A percentile compares a stretch with the other conserved stretches of the same genome.
Evolutionary conservation across 345 rosid genomes (phyloP).

Genomic region (Aquilaria malaccensis): DNA sequence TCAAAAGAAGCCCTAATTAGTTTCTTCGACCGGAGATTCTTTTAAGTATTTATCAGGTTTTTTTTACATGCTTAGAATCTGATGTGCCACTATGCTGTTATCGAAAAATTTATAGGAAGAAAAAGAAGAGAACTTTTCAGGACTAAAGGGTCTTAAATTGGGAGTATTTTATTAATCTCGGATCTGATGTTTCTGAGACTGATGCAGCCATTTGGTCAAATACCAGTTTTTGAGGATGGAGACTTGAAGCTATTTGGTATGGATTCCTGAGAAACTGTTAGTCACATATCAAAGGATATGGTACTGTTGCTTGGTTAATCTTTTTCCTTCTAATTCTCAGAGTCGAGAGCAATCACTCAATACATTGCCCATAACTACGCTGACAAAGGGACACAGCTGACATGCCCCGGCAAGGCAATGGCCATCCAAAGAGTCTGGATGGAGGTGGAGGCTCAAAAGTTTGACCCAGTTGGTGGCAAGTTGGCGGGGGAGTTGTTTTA

Average conservation of each 20-base stretch:
- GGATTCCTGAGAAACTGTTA: background rate
- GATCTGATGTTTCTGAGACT: background rate
- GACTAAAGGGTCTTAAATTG: background rate
- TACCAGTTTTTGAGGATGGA: constrained; percentile 69
- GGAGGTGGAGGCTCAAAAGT: constrained; percentile 68
- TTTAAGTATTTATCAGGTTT: too few relatives aligned
- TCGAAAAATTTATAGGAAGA: background rate
- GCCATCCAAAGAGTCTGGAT: constrained; percentile 38
- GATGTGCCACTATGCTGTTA: background rate
- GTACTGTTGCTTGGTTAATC: background rate
- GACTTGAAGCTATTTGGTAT: constrained; percentile 69
- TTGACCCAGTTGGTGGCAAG: constrained; percentile 48
- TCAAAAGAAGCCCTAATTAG: background rate
- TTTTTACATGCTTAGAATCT: too few relatives aligned
- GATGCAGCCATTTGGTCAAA: constrained; percentile 77
- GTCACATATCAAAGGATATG: background rate
- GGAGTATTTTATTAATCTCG: too few relatives aligned
- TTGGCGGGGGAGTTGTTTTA: constrained; percentile 43
- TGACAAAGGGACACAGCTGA: constrained; percentile 51
- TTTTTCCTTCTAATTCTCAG: constrained; percentile 24
- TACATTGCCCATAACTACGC: constrained; percentile 42
- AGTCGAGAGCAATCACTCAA: constrained; percentile 78
- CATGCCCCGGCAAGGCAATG: constrained; percentile 23
- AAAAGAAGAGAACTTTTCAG: background rate
- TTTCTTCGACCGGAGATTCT: background rate